Percentiles rank a stretch among this genome's conserved stretches.
Evolutionary conservation across 129 eudicot genomes (phyloP).

Genomic region (Smallanthus sonchifolius): DNA sequence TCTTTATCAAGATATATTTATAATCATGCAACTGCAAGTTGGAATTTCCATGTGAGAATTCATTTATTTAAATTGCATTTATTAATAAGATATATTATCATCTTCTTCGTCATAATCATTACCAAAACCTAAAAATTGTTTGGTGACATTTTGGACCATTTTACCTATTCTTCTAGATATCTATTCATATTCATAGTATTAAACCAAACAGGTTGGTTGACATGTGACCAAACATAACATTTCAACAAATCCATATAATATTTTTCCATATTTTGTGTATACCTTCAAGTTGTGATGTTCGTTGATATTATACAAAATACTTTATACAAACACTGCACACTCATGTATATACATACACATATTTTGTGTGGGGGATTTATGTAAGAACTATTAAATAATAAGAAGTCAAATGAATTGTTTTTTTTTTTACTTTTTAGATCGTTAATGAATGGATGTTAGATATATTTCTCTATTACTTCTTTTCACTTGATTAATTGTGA

Average conservation of each 20-base stretch:
- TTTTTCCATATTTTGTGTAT: neutral
- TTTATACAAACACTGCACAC: no score
- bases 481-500: no score
- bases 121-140: neutral
- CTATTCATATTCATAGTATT: neutral
- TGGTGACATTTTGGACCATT: neutral
- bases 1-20: constrained; percentile 1
- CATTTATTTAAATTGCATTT: neutral
- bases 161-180: neutral
- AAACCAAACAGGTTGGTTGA: neutral
- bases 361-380: no score
- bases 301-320: no score
- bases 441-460: no score
- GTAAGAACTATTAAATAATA: no score
- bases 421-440: no score
- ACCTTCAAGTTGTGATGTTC: no score
- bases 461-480: no score
- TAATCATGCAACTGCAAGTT: constrained; percentile 2
- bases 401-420: no score
- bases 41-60: neutral
- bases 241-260: neutral
- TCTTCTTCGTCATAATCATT: neutral
- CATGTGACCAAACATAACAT: constrained; percentile 2
- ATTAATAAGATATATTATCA: neutral
- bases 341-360: no score